Percentiles rank a stretch among this genome's conserved stretches.
Conservation (phyloP, 345 rosid genomes). For the Brassica incana region DNA sequence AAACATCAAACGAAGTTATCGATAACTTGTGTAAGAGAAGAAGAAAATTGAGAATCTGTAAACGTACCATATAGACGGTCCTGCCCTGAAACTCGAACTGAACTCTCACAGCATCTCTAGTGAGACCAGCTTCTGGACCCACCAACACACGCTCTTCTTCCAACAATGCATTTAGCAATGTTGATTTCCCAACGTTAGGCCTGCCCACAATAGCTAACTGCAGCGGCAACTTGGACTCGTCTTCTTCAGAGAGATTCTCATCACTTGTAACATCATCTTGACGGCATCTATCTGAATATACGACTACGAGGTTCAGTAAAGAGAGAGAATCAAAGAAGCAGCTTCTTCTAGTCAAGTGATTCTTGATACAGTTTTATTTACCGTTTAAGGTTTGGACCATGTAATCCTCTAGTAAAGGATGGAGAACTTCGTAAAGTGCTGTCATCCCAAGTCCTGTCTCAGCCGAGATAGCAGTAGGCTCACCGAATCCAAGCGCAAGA, state of each 20-base stretch:
- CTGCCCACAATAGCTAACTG: conserved; percentile 94
- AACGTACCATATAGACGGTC: conserved; percentile 73
- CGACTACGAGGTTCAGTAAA: conserved; percentile 27
- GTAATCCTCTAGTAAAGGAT: conserved; percentile 65
- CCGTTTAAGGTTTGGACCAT: conserved; percentile 58
- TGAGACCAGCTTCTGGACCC: conserved; percentile 96
- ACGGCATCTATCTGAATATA: conserved; percentile 36
- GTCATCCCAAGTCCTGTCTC: conserved; percentile 97
- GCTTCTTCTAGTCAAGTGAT: background rate
- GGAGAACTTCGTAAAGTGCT: conserved; percentile 71
- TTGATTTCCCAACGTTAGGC: conserved; percentile 97
- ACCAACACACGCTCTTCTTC: conserved; percentile 96
- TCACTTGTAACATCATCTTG: conserved; percentile 37
- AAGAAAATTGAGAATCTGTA: background rate
- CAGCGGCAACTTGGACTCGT: conserved; percentile 73
- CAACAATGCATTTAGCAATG: conserved; percentile 76
- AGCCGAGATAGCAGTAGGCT: conserved; percentile 87
- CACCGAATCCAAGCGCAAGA: conserved; percentile 74
- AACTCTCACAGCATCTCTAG: conserved; percentile 91
- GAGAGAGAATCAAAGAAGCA: background rate
- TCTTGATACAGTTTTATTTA: conserved; percentile 30
- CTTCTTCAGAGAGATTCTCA: conserved; percentile 50
- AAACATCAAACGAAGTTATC: conserved; percentile 1
- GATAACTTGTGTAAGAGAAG: no score
- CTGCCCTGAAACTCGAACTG: conserved; percentile 79